phyloP scores from a whole-genome alignment of 2,329 filamentous ascomycete genomes.

The Talaromyces albobiverticillius region DNA sequence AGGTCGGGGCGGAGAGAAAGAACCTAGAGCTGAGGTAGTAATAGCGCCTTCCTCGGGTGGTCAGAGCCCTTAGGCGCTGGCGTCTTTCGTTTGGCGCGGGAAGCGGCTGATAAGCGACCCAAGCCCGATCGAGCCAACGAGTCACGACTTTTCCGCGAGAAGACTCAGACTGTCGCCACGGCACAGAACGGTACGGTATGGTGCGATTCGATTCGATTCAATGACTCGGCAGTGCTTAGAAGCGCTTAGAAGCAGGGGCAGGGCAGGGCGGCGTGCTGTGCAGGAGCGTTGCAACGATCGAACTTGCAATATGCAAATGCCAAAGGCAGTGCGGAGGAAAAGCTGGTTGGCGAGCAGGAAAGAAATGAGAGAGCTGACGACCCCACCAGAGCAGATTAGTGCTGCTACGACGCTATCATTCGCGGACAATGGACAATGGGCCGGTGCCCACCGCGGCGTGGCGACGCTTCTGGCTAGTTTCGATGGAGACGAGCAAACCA shows the following conservation, averaged over 20 bases:
- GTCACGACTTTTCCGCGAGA: not conserved
- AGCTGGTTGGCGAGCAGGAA: not conserved
- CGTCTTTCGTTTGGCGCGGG: not conserved
- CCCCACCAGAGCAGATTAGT: not conserved
- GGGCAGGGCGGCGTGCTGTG: not conserved
- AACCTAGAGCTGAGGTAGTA: not conserved
- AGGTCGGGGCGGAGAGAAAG: not conserved
- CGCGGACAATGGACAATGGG: not conserved
- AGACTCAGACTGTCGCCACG: too few species aligned
- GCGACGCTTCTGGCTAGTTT: constrained; percentile 3
- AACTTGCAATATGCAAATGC: too few species aligned
- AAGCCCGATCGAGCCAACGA: not conserved
- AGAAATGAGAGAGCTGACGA: not conserved
- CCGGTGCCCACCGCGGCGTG: not conserved
- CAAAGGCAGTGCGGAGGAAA: not conserved
- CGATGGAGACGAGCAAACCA: constrained; percentile 2
- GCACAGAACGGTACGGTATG: too few species aligned
- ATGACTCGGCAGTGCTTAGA: too few species aligned
- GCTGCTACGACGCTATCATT: not conserved
- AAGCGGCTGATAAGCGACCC: not conserved
- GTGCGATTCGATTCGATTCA: too few species aligned
- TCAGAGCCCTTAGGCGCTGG: not conserved
- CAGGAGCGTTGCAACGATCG: not conserved
- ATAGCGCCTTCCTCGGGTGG: too few species aligned
- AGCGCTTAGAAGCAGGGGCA: not conserved